Conservation (phyloP, 768 basidiomycete species). For the Porphyrellus cyaneotinctus region DNA sequence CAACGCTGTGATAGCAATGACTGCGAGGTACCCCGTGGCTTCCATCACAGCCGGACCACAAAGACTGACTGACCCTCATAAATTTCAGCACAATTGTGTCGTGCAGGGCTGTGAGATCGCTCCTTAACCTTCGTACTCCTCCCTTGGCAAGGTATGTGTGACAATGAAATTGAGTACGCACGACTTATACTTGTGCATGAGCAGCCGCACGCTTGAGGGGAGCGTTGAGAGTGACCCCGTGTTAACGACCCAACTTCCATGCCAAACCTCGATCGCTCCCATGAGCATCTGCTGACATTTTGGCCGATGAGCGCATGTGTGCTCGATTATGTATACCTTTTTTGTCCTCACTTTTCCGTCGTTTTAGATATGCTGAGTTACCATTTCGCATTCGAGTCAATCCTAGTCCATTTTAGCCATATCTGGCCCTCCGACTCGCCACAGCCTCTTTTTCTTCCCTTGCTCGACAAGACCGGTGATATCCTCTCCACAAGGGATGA, state of each 20-base stretch:
- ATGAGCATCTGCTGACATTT: not conserved
- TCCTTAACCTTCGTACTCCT: not conserved
- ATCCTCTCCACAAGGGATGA: too few relatives aligned
- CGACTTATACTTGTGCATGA: not conserved
- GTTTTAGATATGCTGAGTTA: too few relatives aligned
- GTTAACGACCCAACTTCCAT: constrained; percentile 6
- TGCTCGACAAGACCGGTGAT: too few relatives aligned
- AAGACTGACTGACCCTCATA: not conserved
- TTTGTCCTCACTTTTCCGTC: too few relatives aligned
- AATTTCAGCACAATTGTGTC: constrained; percentile 14
- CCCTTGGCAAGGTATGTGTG: not conserved
- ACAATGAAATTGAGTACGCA: not conserved
- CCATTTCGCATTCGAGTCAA: too few relatives aligned
- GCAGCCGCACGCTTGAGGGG: not conserved
- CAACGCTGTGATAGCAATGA: constrained; percentile 1
- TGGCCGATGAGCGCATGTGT: not conserved
- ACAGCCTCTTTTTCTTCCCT: too few relatives aligned
- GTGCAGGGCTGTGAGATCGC: constrained; percentile 13
- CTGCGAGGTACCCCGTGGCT: constrained; percentile 3
- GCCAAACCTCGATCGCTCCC: not conserved
- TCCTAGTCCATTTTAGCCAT: too few relatives aligned
- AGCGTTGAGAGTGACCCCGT: not conserved
- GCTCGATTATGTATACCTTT: too few relatives aligned
- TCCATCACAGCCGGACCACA: not conserved
- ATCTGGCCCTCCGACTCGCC: too few relatives aligned